Percentiles rank a stretch among this genome's conserved stretches.
These are phyloP conservation scores for Casuarina equisetifolia DNA, from an alignment of 306 rosid genomes.

Conservation along the genomic window DNA sequence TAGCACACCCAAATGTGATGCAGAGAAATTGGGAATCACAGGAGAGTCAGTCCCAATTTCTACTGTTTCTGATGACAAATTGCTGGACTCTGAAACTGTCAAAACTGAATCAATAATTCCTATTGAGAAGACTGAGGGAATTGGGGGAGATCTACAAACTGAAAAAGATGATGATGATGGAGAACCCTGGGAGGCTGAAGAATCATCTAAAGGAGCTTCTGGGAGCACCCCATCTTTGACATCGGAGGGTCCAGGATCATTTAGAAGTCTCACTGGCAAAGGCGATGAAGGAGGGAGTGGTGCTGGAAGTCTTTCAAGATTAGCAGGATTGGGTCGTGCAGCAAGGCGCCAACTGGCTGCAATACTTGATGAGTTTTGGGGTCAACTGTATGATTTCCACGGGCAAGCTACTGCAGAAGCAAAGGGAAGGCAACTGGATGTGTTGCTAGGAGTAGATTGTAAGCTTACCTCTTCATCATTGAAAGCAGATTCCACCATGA, in stretches of 20 bases:
- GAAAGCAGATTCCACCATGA: constrained; percentile 53
- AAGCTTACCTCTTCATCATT: constrained; percentile 40
- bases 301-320: constrained; percentile 89
- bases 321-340: constrained; percentile 94
- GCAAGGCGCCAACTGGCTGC: constrained; percentile 87
- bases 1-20: constrained; percentile 27
- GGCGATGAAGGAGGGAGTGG: constrained; percentile 85
- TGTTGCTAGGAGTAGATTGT: constrained; percentile 55
- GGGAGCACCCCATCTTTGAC: constrained; percentile 44
- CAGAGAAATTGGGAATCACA: constrained; percentile 40
- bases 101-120: constrained; percentile 42
- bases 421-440: constrained; percentile 66
- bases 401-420: constrained; percentile 68
- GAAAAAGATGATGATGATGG: constrained; percentile 76
- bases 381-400: constrained; percentile 75
- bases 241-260: constrained; percentile 87
- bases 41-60: constrained; percentile 46
- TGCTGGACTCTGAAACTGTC: constrained; percentile 30
- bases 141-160: constrained; percentile 47
- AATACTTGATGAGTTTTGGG: constrained; percentile 88
- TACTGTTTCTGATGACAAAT: constrained; percentile 32
- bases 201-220: constrained; percentile 53
- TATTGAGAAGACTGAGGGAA: constrained; percentile 52
- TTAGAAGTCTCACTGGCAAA: constrained; percentile 86
- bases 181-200: constrained; percentile 80